Conservation (phyloP, 306 rosid species). For the Vigna nakashimae region DNA sequence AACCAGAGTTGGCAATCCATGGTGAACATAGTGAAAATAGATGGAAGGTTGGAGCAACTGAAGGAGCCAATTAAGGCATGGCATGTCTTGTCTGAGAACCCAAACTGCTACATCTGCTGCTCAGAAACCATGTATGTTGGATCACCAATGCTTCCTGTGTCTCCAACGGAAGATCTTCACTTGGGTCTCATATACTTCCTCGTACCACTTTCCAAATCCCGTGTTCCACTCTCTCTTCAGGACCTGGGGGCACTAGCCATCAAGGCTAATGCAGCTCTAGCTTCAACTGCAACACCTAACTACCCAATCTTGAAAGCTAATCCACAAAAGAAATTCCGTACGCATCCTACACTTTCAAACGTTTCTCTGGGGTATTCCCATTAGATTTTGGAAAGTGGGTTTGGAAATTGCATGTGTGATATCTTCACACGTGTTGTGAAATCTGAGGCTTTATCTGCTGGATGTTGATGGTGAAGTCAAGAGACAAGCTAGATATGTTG, state of each 20-base stretch:
- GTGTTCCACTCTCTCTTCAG: constrained; percentile 52
- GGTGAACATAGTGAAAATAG: constrained; percentile 57
- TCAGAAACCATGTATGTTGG: constrained; percentile 67
- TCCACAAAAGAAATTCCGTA: neutral
- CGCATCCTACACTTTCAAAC: constrained; percentile 37
- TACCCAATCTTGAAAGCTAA: neutral
- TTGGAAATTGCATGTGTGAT: neutral
- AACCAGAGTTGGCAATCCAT: constrained; percentile 37
- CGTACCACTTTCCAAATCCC: constrained; percentile 54
- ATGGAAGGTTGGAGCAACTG: constrained; percentile 64
- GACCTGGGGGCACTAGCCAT: constrained; percentile 62
- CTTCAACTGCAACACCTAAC: constrained; percentile 15
- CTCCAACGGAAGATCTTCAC: constrained; percentile 57
- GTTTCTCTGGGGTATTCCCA: constrained; percentile 35
- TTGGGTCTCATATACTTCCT: constrained; percentile 64
- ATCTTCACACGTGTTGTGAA: neutral
- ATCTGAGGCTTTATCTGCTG: neutral
- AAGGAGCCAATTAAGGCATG: constrained; percentile 54
- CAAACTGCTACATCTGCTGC: constrained; percentile 57
- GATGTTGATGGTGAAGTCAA: neutral
- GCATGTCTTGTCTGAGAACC: constrained; percentile 62
- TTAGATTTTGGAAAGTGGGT: neutral
- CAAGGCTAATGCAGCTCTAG: constrained; percentile 67
- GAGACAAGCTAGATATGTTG: neutral
- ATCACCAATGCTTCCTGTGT: constrained; percentile 38